Conservation (phyloP, 1,284 basidiomycete species). For the Leccinum proximum region DNA sequence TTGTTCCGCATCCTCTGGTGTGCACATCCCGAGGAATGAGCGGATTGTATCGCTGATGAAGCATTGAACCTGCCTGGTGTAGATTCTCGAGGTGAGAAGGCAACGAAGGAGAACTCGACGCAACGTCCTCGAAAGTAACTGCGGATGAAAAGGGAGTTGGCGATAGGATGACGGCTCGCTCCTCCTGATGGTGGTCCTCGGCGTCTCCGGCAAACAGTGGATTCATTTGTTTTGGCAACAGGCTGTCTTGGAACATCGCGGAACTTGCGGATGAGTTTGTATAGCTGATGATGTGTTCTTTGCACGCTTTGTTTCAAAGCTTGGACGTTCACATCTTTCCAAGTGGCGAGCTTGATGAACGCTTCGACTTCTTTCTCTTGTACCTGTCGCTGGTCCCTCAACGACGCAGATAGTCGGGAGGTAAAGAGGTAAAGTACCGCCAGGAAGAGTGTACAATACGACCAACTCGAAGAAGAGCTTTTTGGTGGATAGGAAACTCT, state of each 20-base stretch:
- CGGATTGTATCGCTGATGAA: slow-evolving; percentile 42
- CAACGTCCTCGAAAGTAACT: slow-evolving; percentile 7
- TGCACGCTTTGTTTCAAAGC: slow-evolving; percentile 92
- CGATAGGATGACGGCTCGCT: slow-evolving; percentile 13
- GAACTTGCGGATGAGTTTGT: slow-evolving; percentile 91
- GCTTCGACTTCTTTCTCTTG: slow-evolving; percentile 84
- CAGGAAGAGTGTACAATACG: slow-evolving; percentile 70
- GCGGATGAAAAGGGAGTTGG: slow-evolving; percentile 5
- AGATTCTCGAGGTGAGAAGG: slow-evolving; percentile 25
- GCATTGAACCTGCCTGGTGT: slow-evolving; percentile 42
- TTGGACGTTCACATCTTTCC: slow-evolving; percentile 97
- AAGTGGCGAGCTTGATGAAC: slow-evolving; percentile 94
- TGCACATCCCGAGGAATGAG: slow-evolving; percentile 37
- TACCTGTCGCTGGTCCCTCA: slow-evolving; percentile 57
- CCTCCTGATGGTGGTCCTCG: slow-evolving; percentile 27
- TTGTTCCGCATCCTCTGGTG: slow-evolving; percentile 44
- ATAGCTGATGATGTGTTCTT: slow-evolving; percentile 89
- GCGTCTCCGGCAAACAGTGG: slow-evolving; percentile 35
- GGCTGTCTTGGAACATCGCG: slow-evolving; percentile 86
- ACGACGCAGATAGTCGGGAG: slow-evolving; percentile 43
- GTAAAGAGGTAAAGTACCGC: slow-evolving; percentile 69
- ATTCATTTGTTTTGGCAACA: slow-evolving; percentile 41
- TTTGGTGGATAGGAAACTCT: slow-evolving; percentile 24
- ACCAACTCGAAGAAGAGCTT: slow-evolving; percentile 45
- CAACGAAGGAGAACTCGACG: slow-evolving; percentile 4